Conservation (phyloP, 257 asterid genomes). For the Petunia axillaris region DNA sequence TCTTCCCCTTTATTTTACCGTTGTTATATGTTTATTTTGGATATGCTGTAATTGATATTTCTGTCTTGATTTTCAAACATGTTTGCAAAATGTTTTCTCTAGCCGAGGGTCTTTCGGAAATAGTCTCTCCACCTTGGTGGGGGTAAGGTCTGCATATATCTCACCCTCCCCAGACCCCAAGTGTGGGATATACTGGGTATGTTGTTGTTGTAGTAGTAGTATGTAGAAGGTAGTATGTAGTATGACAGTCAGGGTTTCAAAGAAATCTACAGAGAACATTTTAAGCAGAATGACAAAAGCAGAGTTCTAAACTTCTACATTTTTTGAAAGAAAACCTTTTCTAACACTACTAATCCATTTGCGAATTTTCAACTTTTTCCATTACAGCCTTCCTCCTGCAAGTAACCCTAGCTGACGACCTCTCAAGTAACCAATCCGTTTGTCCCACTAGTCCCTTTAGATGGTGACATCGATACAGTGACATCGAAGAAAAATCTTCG, state of each 20-base stretch:
- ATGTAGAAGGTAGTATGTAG: too few relatives aligned
- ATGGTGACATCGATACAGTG: background rate
- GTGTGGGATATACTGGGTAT: too few relatives aligned
- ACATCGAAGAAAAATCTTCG: background rate
- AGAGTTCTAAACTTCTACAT: background rate
- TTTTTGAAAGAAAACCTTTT: background rate
- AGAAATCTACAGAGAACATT: background rate
- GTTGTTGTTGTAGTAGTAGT: too few relatives aligned
- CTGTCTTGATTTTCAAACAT: too few relatives aligned
- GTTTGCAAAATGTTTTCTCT: too few relatives aligned
- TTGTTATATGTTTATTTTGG: too few relatives aligned
- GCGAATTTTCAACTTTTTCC: background rate
- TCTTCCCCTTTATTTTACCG: too few relatives aligned
- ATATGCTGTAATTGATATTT: too few relatives aligned
- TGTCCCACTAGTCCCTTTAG: background rate
- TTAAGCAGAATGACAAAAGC: background rate
- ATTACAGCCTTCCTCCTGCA: slow-evolving; percentile 12
- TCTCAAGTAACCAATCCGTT: background rate
- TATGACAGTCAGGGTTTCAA: background rate
- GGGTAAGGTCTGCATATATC: too few relatives aligned
- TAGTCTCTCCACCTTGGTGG: too few relatives aligned
- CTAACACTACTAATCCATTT: background rate
- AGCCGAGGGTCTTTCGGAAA: too few relatives aligned
- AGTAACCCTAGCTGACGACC: background rate
- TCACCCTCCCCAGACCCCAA: too few relatives aligned